A percentile compares a stretch with the other conserved stretches of the same genome.
Conservation (phyloP, 345 rosid species). For the Melastoma malabathricum region DNA sequence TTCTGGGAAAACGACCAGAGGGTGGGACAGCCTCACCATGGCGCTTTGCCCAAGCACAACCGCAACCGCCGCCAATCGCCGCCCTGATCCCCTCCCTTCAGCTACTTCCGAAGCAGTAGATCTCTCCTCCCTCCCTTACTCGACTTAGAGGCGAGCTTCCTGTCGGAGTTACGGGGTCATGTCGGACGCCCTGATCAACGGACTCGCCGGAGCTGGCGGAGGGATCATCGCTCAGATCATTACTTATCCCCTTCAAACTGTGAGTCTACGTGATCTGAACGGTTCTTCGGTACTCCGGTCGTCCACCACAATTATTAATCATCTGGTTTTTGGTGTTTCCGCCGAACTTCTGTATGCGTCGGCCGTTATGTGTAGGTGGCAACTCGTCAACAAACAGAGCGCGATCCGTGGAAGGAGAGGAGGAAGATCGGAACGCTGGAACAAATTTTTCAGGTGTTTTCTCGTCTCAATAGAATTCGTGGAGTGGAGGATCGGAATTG, state of each 20-base stretch:
- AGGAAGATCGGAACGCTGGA: constrained; percentile 57
- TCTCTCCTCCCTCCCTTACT: constrained; percentile 3
- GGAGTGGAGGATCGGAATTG: too few species aligned
- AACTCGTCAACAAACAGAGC: constrained; percentile 94
- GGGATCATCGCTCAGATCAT: constrained; percentile 96
- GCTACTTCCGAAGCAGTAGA: constrained; percentile 14
- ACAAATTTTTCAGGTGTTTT: constrained; percentile 67
- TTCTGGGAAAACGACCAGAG: not conserved
- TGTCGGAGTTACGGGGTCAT: constrained; percentile 13
- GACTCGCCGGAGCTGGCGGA: constrained; percentile 91
- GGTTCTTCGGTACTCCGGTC: not conserved
- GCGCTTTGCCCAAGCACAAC: not conserved
- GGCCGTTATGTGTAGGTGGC: constrained; percentile 45
- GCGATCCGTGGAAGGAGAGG: constrained; percentile 73
- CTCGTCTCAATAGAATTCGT: not conserved
- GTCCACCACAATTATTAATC: not conserved
- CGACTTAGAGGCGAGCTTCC: not conserved
- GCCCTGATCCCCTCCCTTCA: constrained; percentile 1
- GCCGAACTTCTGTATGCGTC: too few species aligned
- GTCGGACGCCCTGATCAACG: constrained; percentile 97
- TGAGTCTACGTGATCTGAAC: constrained; percentile 9
- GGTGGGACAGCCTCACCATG: not conserved
- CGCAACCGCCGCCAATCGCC: not conserved
- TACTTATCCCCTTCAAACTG: constrained; percentile 93
- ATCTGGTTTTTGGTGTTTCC: not conserved